A percentile compares a stretch with the other conserved stretches of the same genome.
These are phyloP conservation scores for Xanthoconium separans DNA, from an alignment of 1,284 basidiomycete species.

Conservation along the genomic window DNA sequence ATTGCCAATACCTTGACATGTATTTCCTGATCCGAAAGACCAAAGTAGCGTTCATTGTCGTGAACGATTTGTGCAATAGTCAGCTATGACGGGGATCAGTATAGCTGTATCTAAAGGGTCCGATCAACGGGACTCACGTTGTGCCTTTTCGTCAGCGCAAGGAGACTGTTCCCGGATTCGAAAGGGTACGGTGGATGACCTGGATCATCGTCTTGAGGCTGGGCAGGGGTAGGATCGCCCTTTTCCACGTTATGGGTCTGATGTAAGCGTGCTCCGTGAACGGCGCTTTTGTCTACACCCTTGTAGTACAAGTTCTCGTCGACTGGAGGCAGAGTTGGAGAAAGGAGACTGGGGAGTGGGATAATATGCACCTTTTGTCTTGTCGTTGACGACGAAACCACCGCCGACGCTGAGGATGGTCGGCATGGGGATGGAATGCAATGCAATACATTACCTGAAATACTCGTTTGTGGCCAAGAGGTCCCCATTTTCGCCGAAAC, in stretches of 20 bases:
- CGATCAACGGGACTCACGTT: conserved; percentile 56
- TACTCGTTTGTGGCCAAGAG: conserved; percentile 95
- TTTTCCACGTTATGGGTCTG: conserved; percentile 54
- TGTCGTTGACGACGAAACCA: conserved; percentile 89
- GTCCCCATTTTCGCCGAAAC: conserved; percentile 79
- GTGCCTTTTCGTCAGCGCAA: conserved; percentile 78
- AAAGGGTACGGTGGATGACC: conserved; percentile 81
- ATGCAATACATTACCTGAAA: conserved; percentile 53
- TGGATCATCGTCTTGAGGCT: conserved; percentile 30
- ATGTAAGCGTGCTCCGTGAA: conserved; percentile 76
- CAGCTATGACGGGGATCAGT: conserved; percentile 49
- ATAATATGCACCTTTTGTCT: conserved; percentile 62
- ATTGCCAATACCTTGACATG: conserved; percentile 58
- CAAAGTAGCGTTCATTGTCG: conserved; percentile 88
- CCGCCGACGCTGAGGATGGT: conserved; percentile 69
- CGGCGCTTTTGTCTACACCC: conserved; percentile 82
- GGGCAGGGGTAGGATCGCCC: conserved; percentile 16
- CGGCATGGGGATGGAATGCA: neutral
- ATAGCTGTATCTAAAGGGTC: neutral
- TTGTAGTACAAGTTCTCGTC: conserved; percentile 97
- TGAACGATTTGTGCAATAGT: conserved; percentile 95
- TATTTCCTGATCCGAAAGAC: conserved; percentile 76
- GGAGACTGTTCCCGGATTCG: conserved; percentile 74
- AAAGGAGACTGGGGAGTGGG: neutral
- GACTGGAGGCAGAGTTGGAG: conserved; percentile 42